Percentiles rank a stretch among this genome's conserved stretches.
phyloP scores from a whole-genome alignment of 257 asterid species.

The Solanum chaucha region DNA sequence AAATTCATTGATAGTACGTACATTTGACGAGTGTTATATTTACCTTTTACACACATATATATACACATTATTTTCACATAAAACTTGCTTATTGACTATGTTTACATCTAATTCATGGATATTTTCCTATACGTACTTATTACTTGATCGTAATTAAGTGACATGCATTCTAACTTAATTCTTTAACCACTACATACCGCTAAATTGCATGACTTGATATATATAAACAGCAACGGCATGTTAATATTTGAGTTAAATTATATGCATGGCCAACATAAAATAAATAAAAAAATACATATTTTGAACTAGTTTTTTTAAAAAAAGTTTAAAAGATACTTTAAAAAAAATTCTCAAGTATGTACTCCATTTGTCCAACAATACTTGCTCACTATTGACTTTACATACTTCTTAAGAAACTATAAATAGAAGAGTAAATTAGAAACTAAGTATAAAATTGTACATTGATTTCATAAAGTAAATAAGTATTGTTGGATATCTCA shows the following conservation, averaged over 20 bases:
- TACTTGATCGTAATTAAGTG: background rate
- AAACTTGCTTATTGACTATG: background rate
- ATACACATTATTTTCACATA: background rate
- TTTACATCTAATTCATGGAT: background rate
- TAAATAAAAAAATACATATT: background rate
- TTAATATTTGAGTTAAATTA: background rate
- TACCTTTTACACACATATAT: too few species aligned
- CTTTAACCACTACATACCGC: background rate
- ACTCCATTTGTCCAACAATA: too few species aligned
- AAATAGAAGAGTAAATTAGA: too few species aligned
- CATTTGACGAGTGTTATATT: too few species aligned
- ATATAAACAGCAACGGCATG: background rate
- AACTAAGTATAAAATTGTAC: too few species aligned
- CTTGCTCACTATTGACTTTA: too few species aligned
- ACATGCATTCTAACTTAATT: background rate
- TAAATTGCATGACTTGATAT: background rate
- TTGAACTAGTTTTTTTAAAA: background rate
- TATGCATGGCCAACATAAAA: background rate
- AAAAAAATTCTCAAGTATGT: too few species aligned
- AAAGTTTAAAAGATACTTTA: too few species aligned
- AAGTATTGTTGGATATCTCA: too few species aligned
- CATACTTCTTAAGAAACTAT: too few species aligned
- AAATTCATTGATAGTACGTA: too few species aligned
- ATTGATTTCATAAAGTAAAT: too few species aligned
- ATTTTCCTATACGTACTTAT: background rate